These are phyloP conservation scores for Eragrostis tef DNA, from an alignment of 202 grass and related monocot species.

Conservation along the genomic window DNA sequence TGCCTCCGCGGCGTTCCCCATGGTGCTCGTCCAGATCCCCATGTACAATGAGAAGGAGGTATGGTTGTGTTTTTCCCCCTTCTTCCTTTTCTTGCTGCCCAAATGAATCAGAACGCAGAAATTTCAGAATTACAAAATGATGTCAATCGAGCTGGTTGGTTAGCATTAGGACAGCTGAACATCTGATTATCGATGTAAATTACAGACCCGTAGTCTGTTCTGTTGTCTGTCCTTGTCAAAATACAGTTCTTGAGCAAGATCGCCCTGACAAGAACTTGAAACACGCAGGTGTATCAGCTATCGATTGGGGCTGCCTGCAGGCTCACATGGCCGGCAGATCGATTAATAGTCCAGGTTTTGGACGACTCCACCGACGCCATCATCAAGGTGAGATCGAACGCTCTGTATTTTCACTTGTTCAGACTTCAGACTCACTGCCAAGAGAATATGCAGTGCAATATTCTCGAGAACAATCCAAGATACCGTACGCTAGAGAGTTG, in stretches of 20 bases:
- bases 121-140: not conserved
- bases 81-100: not conserved
- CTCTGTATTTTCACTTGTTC: not conserved
- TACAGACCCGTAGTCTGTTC: not conserved
- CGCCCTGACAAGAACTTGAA: not conserved
- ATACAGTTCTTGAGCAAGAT: not conserved
- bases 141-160: not conserved
- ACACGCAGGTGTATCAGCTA: conserved; percentile 72
- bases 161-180: not conserved
- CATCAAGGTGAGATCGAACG: conserved; percentile 52
- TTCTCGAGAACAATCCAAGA: not conserved
- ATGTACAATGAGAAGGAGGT: conserved; percentile 90
- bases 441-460: not conserved
- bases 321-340: conserved; percentile 74
- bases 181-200: not conserved
- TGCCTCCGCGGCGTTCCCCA: conserved; percentile 55
- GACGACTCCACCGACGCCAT: conserved; percentile 76
- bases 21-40: conserved; percentile 90
- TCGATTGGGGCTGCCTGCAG: conserved; percentile 78
- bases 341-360: conserved; percentile 74
- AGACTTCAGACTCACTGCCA: not conserved
- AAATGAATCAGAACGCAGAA: not conserved
- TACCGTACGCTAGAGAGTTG: not conserved
- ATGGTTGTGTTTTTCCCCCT: not conserved
- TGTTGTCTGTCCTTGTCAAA: no score